Conservation (phyloP, 2,329 filamentous ascomycete genomes). For the Tetracladium maxilliforme region DNA sequence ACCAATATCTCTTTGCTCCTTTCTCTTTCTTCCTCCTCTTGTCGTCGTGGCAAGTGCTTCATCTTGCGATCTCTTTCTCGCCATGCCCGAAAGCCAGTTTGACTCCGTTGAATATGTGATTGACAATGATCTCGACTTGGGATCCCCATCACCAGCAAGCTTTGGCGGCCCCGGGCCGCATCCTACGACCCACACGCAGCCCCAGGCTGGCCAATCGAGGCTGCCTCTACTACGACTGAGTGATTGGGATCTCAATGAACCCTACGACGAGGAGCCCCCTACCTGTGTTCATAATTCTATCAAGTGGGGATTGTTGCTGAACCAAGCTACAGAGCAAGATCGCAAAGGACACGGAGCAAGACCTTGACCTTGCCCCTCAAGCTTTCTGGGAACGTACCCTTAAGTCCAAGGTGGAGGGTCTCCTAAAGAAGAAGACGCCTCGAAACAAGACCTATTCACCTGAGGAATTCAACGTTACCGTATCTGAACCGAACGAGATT, state of each 20-base stretch:
- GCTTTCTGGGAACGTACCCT: conserved; percentile 5
- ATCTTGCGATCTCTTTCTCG: no score
- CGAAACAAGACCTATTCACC: conserved; percentile 5
- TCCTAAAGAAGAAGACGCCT: conserved; percentile 4
- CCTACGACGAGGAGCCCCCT: conserved; percentile 4
- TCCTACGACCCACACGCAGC: no score
- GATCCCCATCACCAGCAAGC: no score
- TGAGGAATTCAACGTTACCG: conserved; percentile 8
- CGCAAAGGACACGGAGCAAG: conserved; percentile 6
- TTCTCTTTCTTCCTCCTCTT: no score
- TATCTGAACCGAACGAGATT: conserved; percentile 11
- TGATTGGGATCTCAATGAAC: conserved; percentile 4
- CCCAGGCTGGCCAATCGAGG: no score
- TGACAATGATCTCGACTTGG: no score
- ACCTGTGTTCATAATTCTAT: conserved; percentile 6
- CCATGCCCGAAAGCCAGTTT: no score
- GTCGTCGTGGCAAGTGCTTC: no score
- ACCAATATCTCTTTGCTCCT: no score
- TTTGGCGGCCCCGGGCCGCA: no score
- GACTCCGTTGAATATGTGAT: no score
- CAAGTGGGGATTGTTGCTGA: conserved; percentile 5
- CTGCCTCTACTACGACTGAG: no score
- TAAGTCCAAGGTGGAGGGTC: conserved; percentile 5
- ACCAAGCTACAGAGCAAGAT: conserved; percentile 4
- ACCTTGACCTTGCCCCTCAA: conserved; percentile 6